phyloP scores from a whole-genome alignment of 495 filamentous ascomycete genomes.

The Clohesyomyces aquaticus region DNA sequence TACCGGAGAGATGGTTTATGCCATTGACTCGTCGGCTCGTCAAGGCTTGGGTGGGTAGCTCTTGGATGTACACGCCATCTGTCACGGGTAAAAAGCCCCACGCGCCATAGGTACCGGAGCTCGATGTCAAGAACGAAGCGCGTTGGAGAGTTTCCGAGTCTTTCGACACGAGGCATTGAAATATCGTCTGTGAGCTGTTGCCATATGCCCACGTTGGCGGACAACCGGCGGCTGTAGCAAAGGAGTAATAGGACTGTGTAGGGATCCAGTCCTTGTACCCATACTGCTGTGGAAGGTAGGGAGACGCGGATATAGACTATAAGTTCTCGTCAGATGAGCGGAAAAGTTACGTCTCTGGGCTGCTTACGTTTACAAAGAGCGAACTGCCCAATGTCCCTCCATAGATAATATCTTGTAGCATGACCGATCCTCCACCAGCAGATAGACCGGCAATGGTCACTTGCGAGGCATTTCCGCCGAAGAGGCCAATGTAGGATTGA shows the following conservation, averaged over 20 bases:
- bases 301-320: conserved; percentile 17
- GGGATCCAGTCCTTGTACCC: conserved; percentile 16
- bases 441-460: conserved; percentile 22
- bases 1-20: conserved; percentile 14
- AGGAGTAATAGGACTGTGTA: conserved; percentile 5
- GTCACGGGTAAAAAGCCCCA: conserved; percentile 20
- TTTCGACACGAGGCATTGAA: conserved; percentile 12
- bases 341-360: too few relatives aligned
- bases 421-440: conserved; percentile 18
- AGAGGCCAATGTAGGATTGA: conserved; percentile 19
- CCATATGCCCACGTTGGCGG: conserved; percentile 5
- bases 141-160: conserved; percentile 10
- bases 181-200: conserved; percentile 3
- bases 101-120: conserved; percentile 3
- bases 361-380: conserved; percentile 22
- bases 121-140: background rate
- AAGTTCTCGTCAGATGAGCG: too few relatives aligned
- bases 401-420: conserved; percentile 21
- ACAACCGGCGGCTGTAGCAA: conserved; percentile 15
- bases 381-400: conserved; percentile 18
- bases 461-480: conserved; percentile 15
- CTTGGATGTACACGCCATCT: conserved; percentile 21
- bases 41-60: conserved; percentile 4
- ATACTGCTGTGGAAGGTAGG: conserved; percentile 21
- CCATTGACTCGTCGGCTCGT: conserved; percentile 10